Conservation (phyloP, 768 basidiomycete species). For the Ramaria sp. region DNA sequence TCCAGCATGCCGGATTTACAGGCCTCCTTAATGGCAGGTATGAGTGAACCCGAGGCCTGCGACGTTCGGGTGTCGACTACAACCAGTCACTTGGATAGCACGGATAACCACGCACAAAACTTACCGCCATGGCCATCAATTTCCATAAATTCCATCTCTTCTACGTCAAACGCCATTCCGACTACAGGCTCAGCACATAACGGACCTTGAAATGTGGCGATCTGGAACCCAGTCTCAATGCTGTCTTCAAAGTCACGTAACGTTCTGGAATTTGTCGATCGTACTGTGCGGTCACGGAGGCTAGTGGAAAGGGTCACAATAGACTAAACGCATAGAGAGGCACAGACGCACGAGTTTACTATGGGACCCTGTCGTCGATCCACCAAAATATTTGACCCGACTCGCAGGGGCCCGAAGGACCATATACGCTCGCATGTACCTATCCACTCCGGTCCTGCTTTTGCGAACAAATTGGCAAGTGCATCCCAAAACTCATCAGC, state of each 20-base stretch:
- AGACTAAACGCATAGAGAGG: constrained; percentile 10
- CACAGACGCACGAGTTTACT: constrained; percentile 42
- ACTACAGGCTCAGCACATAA: constrained; percentile 92
- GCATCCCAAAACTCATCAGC: constrained; percentile 75
- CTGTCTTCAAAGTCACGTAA: constrained; percentile 63
- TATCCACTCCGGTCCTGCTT: constrained; percentile 72
- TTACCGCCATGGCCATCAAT: constrained; percentile 1
- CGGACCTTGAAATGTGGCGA: constrained; percentile 90
- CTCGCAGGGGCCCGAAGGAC: constrained; percentile 85
- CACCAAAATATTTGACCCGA: constrained; percentile 79
- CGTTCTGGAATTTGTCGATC: background rate
- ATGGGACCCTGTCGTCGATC: constrained; percentile 46
- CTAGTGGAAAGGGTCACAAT: background rate
- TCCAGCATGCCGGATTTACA: constrained; percentile 86
- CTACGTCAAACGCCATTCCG: constrained; percentile 86
- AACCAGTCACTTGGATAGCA: background rate
- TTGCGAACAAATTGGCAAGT: constrained; percentile 50
- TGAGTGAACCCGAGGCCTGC: constrained; percentile 83
- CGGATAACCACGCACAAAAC: background rate
- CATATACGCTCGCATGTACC: constrained; percentile 63
- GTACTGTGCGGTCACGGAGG: constrained; percentile 1
- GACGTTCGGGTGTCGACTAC: constrained; percentile 21
- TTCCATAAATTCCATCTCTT: constrained; percentile 33
- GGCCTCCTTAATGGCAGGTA: constrained; percentile 80
- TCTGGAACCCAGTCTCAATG: constrained; percentile 89